Percentiles rank a stretch among this genome's conserved stretches.
Evolutionary conservation across 345 rosid genomes (phyloP).

Genomic region (Eucalyptus grandis): DNA sequence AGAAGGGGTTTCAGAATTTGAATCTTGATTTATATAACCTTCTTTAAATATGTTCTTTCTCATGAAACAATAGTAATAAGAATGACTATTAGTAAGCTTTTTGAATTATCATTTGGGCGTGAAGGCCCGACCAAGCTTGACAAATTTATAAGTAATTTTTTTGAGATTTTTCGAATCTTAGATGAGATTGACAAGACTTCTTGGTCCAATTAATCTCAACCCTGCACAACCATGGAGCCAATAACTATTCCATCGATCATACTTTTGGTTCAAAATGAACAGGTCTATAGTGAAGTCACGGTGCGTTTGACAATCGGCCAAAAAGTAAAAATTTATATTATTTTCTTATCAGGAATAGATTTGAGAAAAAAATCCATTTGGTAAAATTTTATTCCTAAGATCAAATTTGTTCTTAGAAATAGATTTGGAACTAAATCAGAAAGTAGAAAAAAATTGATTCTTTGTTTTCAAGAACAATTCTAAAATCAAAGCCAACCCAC

Average conservation of each 20-base stretch:
- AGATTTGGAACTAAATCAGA: too few relatives aligned
- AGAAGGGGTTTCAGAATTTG: not conserved
- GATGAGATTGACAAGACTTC: too few relatives aligned
- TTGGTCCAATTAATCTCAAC: not conserved
- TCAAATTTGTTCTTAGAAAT: too few relatives aligned
- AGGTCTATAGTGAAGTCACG: not conserved
- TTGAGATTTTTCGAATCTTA: not conserved
- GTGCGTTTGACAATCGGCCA: rapidly evolving
- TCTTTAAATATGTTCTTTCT: not conserved
- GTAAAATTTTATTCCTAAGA: rapidly evolving
- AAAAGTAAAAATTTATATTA: too few relatives aligned
- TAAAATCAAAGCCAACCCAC: too few relatives aligned
- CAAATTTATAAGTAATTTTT: rapidly evolving
- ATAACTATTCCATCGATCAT: not conserved
- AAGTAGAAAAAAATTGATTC: too few relatives aligned
- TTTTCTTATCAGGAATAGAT: rapidly evolving
- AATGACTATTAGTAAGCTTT: not conserved
- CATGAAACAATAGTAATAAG: not conserved
- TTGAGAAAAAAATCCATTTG: rapidly evolving
- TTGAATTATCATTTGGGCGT: not conserved
- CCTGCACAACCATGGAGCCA: too few relatives aligned
- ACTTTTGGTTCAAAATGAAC: not conserved
- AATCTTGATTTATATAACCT: not conserved
- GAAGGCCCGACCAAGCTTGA: not conserved
- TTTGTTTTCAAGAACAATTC: too few relatives aligned